Evolutionary conservation across 805 yeast genomes (phyloP).

Genomic region (Metschnikowia drakensbergensis): DNA sequence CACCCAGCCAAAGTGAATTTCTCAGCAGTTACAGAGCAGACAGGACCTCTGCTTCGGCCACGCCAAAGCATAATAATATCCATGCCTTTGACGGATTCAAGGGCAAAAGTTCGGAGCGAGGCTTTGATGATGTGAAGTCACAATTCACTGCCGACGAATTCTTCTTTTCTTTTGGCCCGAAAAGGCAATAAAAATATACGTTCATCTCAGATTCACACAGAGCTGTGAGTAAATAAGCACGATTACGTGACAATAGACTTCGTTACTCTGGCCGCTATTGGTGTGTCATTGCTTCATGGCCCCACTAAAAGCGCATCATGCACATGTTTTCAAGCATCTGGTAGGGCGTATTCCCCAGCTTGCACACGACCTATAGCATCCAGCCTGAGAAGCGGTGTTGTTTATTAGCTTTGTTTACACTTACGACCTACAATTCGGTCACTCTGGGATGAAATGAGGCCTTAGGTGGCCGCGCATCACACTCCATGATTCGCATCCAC

Average conservation of each 20-base stretch:
- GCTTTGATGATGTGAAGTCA: constrained; percentile 7
- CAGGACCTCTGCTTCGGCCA: not conserved
- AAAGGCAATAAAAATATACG: not conserved
- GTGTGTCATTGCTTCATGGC: no score
- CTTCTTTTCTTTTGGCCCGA: constrained; percentile 10
- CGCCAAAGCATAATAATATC: not conserved
- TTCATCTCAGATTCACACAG: not conserved
- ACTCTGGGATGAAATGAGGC: no score
- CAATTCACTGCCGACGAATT: constrained; percentile 13
- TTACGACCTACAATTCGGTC: no score
- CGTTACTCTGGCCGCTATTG: no score
- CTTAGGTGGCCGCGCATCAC: not conserved
- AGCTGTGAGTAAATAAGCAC: no score
- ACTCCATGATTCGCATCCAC: constrained; percentile 5
- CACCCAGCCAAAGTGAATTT: not conserved
- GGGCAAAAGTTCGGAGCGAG: not conserved
- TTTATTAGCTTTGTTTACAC: no score
- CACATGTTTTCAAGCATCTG: no score
- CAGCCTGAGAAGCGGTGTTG: no score
- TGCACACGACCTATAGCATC: no score
- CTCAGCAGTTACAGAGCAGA: not conserved
- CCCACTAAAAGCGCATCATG: no score
- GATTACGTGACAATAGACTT: no score
- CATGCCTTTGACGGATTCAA: not conserved
- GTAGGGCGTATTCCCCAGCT: no score